These are phyloP conservation scores for Boletus mariae DNA, from an alignment of 1,284 basidiomycete genomes.

Conservation along the genomic window DNA sequence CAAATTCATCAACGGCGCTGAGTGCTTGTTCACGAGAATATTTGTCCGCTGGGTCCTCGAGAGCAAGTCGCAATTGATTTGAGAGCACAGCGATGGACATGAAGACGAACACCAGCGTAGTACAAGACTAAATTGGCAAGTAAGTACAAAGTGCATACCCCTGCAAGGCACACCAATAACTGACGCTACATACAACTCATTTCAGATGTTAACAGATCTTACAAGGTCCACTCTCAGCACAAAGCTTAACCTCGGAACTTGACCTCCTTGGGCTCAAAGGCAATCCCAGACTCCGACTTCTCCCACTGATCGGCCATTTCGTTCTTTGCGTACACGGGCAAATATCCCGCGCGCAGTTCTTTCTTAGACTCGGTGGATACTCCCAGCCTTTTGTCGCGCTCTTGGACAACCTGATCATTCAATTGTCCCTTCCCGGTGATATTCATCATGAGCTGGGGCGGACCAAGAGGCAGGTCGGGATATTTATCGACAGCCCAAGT, in stretches of 20 bases:
- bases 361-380: slow-evolving; percentile 38
- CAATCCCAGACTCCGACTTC: slow-evolving; percentile 15
- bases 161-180: background rate
- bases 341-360: slow-evolving; percentile 36
- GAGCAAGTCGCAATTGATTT: slow-evolving; percentile 51
- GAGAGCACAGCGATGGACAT: slow-evolving; percentile 43
- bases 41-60: slow-evolving; percentile 45
- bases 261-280: slow-evolving; percentile 18
- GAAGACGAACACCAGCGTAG: slow-evolving; percentile 3
- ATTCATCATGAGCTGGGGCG: slow-evolving; percentile 45
- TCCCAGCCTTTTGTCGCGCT: slow-evolving; percentile 36
- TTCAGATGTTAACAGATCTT: background rate
- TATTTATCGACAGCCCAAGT: slow-evolving; percentile 44
- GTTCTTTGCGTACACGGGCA: slow-evolving; percentile 37
- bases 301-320: slow-evolving; percentile 40
- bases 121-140: slow-evolving; percentile 13
- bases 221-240: background rate
- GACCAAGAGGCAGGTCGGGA: slow-evolving; percentile 48
- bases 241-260: slow-evolving; percentile 1
- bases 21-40: slow-evolving; percentile 44
- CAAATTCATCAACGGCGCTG: slow-evolving; percentile 49
- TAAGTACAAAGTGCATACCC: no score
- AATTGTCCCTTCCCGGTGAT: slow-evolving; percentile 40
- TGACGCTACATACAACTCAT: background rate
- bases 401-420: slow-evolving; percentile 31